Evolutionary conservation across 805 yeast species (phyloP), one percentile per base, ranked within the genome.

Genomic region (Martiniozyma abietophila): DNA sequence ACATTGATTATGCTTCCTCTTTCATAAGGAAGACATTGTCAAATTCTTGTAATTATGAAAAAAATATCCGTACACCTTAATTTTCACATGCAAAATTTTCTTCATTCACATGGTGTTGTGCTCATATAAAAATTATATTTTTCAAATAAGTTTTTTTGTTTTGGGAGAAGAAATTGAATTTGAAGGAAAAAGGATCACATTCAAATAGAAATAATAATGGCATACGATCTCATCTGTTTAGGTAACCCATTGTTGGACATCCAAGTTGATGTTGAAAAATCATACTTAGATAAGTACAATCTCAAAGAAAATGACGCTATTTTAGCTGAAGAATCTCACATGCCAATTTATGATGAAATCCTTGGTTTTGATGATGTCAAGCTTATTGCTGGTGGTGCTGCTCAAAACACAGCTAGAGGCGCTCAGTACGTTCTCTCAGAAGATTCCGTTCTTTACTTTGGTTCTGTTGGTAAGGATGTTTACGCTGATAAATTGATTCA

Each of bases 341-440:
- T 76, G 75, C 82, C 89, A 36, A 82, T 92, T 56, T 92, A 68
- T 61, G 79, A 73, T 39, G 97, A 92, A 60, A 71, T 83, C 46
- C 63, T 85, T 36, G 59, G 66, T 24, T 64, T 64, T 56, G 65
- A 69, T 24, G 72, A 69, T 40, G 76, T 84, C 43, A 72, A 75
- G 50, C 62, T 76, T 42, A 74, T 89, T 48, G 98, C 99, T 42
- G 99, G 99, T 49, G 99, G 99, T 59, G 99, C 99, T 51, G 98
- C 96, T 41, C 99, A 92, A 67, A 92, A 92, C 69, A 76, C 97
- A 45, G 96, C 97, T 39, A 78, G 99, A 65, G 99, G 95, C 55
- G 97, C 97, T 32, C 96, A 89, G 56, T 89, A 84, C 64, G 61
- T 85, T 37, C 71, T 92, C 33, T 96, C 96, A 40, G 60, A 65